phyloP scores from a whole-genome alignment of 768 basidiomycete genomes.

The Tricholoma sp. region DNA sequence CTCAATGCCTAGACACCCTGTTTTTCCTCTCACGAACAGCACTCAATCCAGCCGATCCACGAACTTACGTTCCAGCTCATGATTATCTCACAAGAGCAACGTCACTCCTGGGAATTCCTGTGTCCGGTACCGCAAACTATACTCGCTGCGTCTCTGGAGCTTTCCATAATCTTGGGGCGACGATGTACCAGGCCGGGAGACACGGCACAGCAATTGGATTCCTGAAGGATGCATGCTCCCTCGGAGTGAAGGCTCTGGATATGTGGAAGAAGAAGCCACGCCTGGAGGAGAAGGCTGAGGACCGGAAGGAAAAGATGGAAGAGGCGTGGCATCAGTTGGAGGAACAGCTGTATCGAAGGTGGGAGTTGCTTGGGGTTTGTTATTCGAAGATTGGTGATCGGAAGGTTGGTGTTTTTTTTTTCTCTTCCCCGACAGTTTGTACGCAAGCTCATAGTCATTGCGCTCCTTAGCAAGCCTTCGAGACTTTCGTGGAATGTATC shows the following conservation, averaged over 20 bases:
- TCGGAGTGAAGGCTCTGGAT: conserved; percentile 46
- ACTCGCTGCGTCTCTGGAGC: conserved; percentile 68
- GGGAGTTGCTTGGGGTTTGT: conserved; percentile 79
- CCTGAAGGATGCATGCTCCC: conserved; percentile 50
- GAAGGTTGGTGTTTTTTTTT: conserved; percentile 46
- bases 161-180: conserved; percentile 63
- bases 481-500: conserved; percentile 49
- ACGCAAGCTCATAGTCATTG: conserved; percentile 1
- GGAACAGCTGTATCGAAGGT: conserved; percentile 65
- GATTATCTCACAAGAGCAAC: conserved; percentile 42
- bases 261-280: conserved; percentile 15
- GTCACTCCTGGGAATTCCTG: conserved; percentile 24
- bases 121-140: conserved; percentile 43
- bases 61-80: conserved; percentile 43
- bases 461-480: conserved; percentile 48
- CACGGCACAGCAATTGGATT: conserved; percentile 67
- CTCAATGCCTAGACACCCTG: conserved; percentile 47
- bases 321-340: conserved; percentile 57
- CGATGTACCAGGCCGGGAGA: conserved; percentile 61
- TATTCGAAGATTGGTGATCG: conserved; percentile 74
- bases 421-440: conserved; percentile 2
- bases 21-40: conserved; percentile 48
- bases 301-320: conserved; percentile 13
- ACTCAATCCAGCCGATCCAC: conserved; percentile 34
- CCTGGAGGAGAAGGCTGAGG: neutral